Base-by-base conservation (phyloP, 208 protist genomes). In the Phytomonas francai region DNA sequence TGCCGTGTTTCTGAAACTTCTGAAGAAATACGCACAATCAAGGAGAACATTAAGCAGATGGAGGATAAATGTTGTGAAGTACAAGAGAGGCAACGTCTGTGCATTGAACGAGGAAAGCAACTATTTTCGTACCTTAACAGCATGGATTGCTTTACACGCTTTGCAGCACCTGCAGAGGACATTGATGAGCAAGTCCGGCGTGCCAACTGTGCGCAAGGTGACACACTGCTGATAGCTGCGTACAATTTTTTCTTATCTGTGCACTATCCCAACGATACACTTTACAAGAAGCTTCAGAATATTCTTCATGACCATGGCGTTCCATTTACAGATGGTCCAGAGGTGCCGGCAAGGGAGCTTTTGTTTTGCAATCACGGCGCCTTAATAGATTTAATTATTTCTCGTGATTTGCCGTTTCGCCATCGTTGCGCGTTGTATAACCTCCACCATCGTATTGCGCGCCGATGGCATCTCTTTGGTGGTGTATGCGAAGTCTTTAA, bases 61-160 rank as follows among this genome's bases (percentile, higher is more conserved):
- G 45, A 54, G 45, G 19, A 25, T 4, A 54, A 54, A 19, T 54
- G 45, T 22, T 54, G 45, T 54, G 45, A 54, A 54, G 45, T 54
- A 54, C 45, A 54, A 54, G 45, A 54, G 45, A 54, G 22, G 19
- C 45, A 54, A 54, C 45, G 45, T 54, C 0, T 54, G 22, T 54
- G 19, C 45, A 25, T 54, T 54, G 45, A 54, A n/a, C 74, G 77
- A 27, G 84, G 81, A 68, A 62, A 71, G 30, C 69, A 68, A 5
- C 76, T 95, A 49, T 54, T 71, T 22, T 65, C 72, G 25, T 88
- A 91, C 65, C 79, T 78, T 5, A 79, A 80, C 27, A 60, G 89
- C 14, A 80, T 91, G 45, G 90, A 95, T 67, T 68, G 80, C 6
- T 92, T 93, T 73, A 71, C 71, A 39, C 63, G 74, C 34, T 92